Percentiles rank a stretch among this genome's conserved stretches.
Conservation (phyloP, 495 filamentous ascomycete species). For the Xylaria venustula region DNA sequence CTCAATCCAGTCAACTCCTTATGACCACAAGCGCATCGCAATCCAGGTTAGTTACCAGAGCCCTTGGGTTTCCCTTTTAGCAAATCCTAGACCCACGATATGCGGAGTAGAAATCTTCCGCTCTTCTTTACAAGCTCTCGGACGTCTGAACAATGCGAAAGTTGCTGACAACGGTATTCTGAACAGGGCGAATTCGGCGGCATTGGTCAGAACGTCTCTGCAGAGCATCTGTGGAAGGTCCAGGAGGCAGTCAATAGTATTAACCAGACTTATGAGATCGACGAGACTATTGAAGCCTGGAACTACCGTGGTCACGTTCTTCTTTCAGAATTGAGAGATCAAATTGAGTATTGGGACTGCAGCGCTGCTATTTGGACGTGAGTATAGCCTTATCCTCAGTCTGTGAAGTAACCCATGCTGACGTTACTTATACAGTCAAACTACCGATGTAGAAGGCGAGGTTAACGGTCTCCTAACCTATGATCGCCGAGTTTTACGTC, state of each 20-base stretch:
- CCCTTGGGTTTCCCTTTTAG: too few relatives aligned
- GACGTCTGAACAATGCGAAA: too few relatives aligned
- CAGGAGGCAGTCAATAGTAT: constrained; percentile 54
- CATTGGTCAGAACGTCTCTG: constrained; percentile 59
- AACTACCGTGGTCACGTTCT: constrained; percentile 59
- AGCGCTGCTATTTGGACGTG: constrained; percentile 30
- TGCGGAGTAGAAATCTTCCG: too few relatives aligned
- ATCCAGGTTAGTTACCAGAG: too few relatives aligned
- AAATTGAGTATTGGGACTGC: constrained; percentile 56
- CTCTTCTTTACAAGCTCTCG: too few relatives aligned
- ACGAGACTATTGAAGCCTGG: constrained; percentile 55
- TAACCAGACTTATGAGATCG: constrained; percentile 66
- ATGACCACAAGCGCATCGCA: constrained; percentile 59
- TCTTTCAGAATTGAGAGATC: constrained; percentile 56
- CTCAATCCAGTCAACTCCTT: constrained; percentile 53
- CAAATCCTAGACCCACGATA: too few relatives aligned
- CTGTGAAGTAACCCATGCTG: constrained; percentile 5
- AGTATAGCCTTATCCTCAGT: constrained; percentile 4
- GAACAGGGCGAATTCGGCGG: constrained; percentile 70
- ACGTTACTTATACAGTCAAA: constrained; percentile 56
- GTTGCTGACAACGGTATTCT: too few relatives aligned
- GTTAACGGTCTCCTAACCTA: constrained; percentile 69
- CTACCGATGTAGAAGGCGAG: constrained; percentile 72
- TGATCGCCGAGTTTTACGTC: constrained; percentile 55
- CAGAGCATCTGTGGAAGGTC: constrained; percentile 59